Evolutionary conservation across 108 stramenopile species (phyloP), one percentile per base, ranked within the genome.

Genomic region (Pseudonitzschia pungens): DNA sequence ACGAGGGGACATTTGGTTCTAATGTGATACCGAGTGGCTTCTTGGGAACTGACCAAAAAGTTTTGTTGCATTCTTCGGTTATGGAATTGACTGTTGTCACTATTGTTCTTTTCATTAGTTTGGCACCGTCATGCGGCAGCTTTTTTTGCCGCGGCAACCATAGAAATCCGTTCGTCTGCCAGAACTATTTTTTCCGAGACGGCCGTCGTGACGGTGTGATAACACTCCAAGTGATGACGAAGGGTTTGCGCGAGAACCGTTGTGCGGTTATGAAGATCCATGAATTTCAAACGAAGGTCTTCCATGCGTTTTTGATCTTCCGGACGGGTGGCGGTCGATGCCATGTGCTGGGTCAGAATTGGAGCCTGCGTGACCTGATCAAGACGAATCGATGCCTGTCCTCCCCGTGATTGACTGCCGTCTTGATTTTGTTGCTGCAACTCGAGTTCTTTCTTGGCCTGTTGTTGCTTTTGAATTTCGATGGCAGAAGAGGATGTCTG

Each of bases 121-220:
- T 36, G 32, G 20, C 21, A 8, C 1, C 15, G 10, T 32, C 45
- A 48, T 11, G 45, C 45, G 7, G 45, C 45, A 48, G 29, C 27
- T 58, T 58, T 58, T 14, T 57, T 29, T 57, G 29, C 56, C n/a
- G 5, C 57, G 14, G 32, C 26, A 16, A 58, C 24, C 22, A 33
- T 60, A 29, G 45, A 48, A 15, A 91, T 66, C 53, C 81, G 70
- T 78, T 92, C 91, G 73, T 89, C 83, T 21, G 83, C 85, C 71
- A 89, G 36, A 21, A 92, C 82, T 48, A 89, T 74, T 77, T 89
- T 88, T 51, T 88, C 89, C 21, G 88, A 89, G 21, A 86, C 66
- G 12, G 84, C 85, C 66, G 68, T 51, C 76, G 88, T 74, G 2
- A 83, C 65, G 18, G 71, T 22, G 55, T 86, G 81, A 80, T 89